These are phyloP conservation scores for Pythium brachiatum DNA, from an alignment of 352 stramenopile genomes.

Conservation along the genomic window DNA sequence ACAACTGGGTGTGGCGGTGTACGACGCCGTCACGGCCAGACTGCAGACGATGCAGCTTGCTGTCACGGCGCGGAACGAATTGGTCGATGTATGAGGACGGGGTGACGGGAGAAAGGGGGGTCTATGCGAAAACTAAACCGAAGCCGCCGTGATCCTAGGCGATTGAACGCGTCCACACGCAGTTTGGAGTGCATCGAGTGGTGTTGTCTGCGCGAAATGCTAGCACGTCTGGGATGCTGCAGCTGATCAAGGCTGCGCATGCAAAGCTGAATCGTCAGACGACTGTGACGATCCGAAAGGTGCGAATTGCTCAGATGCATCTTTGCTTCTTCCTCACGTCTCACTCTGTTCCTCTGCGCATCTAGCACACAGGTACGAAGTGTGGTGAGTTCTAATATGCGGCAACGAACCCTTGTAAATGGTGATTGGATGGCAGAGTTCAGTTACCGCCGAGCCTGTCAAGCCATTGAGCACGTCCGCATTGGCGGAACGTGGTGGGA, in stretches of 20 bases:
- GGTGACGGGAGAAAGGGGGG: neutral
- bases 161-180: slow-evolving; percentile 60
- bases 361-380: slow-evolving; percentile 42
- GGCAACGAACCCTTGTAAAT: neutral
- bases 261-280: slow-evolving; percentile 46
- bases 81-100: slow-evolving; percentile 41
- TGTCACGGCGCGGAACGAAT: slow-evolving; percentile 35
- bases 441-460: slow-evolving; percentile 64
- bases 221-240: slow-evolving; percentile 56
- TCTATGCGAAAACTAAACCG: neutral
- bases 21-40: slow-evolving; percentile 60
- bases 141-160: slow-evolving; percentile 24
- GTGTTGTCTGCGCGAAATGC: slow-evolving; percentile 69
- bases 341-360: too few relatives aligned
- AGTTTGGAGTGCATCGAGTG: slow-evolving; percentile 70
- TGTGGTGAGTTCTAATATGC: neutral
- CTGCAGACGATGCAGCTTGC: slow-evolving; percentile 61
- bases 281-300: slow-evolving; percentile 63
- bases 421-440: slow-evolving; percentile 48
- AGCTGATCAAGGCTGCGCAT: slow-evolving; percentile 61
- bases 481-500: slow-evolving; percentile 45
- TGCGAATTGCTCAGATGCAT: too few relatives aligned
- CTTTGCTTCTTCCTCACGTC: too few relatives aligned
- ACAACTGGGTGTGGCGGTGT: slow-evolving; percentile 71
- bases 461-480: slow-evolving; percentile 63